A percentile compares a stretch with the other conserved stretches of the same genome.
phyloP scores from a whole-genome alignment of 2,329 filamentous ascomycete genomes.

The Lojkania enalia region DNA sequence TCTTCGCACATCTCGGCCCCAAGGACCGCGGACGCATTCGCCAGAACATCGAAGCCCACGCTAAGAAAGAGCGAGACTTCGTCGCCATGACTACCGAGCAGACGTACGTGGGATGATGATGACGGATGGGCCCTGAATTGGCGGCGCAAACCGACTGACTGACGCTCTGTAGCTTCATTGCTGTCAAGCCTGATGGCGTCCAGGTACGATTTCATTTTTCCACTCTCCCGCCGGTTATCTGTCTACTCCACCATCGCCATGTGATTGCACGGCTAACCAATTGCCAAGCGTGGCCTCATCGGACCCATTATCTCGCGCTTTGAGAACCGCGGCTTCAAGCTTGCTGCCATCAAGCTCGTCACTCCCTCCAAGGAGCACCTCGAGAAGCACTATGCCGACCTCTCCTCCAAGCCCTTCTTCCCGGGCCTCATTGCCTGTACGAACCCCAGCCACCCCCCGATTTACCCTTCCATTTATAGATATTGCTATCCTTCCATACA shows the following conservation, averaged over 20 bases:
- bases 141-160: slow-evolving; percentile 6
- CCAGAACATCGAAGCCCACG: slow-evolving; percentile 39
- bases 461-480: neutral
- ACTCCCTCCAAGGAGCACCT: slow-evolving; percentile 91
- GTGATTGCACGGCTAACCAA: neutral
- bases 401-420: slow-evolving; percentile 96
- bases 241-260: neutral
- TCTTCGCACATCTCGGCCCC: slow-evolving; percentile 51
- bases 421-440: slow-evolving; percentile 86
- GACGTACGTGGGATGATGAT: slow-evolving; percentile 79
- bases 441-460: slow-evolving; percentile 46
- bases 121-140: neutral
- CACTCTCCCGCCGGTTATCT: neutral
- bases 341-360: slow-evolving; percentile 94
- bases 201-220: slow-evolving; percentile 65
- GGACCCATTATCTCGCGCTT: slow-evolving; percentile 98
- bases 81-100: slow-evolving; percentile 70
- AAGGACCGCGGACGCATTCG: slow-evolving; percentile 52
- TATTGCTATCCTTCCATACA: slow-evolving; percentile 1
- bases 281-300: slow-evolving; percentile 83
- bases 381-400: slow-evolving; percentile 95
- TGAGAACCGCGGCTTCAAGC: slow-evolving; percentile 98
- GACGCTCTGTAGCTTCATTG: slow-evolving; percentile 80
- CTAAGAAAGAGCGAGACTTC: slow-evolving; percentile 29
- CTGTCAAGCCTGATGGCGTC: slow-evolving; percentile 99